Conservation (phyloP, 306 rosid species). For the Dryas drummondii region DNA sequence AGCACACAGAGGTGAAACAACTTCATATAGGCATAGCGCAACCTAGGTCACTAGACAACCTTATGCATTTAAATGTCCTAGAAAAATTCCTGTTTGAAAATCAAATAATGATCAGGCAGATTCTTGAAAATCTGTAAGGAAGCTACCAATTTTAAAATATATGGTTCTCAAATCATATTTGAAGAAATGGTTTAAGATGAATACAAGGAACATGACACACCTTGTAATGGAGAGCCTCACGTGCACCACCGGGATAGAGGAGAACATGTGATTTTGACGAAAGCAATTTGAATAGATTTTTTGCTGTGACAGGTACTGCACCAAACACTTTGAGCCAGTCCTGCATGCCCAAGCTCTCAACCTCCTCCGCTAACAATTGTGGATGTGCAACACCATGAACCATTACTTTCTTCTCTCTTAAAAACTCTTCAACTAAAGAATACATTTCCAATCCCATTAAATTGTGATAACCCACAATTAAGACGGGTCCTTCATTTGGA, state of each 20-base stretch:
- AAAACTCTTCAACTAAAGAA: constrained; percentile 51
- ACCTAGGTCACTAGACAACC: too few species aligned
- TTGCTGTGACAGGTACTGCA: constrained; percentile 71
- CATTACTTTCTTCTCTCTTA: constrained; percentile 62
- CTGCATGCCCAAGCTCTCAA: constrained; percentile 1
- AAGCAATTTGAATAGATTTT: constrained; percentile 65
- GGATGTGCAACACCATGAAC: constrained; percentile 90
- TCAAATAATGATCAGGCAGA: too few species aligned
- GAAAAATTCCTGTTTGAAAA: too few species aligned
- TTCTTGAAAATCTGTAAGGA: too few species aligned
- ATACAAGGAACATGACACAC: constrained; percentile 34
- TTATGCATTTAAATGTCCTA: too few species aligned
- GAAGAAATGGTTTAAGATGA: not conserved
- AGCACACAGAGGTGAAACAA: too few species aligned
- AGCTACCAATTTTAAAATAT: too few species aligned
- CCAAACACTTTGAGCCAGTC: constrained; percentile 78
- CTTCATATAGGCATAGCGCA: too few species aligned
- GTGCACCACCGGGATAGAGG: constrained; percentile 94
- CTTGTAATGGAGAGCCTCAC: constrained; percentile 91
- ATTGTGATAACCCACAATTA: constrained; percentile 81
- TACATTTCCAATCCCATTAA: constrained; percentile 66
- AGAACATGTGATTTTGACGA: constrained; percentile 73
- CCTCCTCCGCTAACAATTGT: constrained; percentile 29
- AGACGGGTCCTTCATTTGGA: constrained; percentile 89
- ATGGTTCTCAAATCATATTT: not conserved